These are phyloP conservation scores for Pichia paraexigua DNA, from an alignment of 805 yeast species.

Conservation along the genomic window DNA sequence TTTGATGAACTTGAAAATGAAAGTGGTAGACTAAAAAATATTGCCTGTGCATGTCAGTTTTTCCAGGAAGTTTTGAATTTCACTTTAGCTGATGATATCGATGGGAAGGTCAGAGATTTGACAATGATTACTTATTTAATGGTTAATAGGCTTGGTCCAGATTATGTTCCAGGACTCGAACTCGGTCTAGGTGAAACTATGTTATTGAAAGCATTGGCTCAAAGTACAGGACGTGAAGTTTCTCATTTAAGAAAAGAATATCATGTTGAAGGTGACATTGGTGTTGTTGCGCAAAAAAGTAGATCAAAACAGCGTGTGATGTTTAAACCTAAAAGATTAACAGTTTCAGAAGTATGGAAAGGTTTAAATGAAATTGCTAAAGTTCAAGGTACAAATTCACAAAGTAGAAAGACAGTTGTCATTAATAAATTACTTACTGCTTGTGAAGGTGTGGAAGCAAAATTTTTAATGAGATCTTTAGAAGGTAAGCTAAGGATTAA, in stretches of 20 bases:
- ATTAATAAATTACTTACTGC: constrained; percentile 82
- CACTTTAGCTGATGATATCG: constrained; percentile 24
- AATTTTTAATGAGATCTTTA: constrained; percentile 77
- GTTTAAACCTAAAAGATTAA: constrained; percentile 84
- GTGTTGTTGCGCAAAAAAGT: constrained; percentile 78
- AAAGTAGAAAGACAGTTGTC: constrained; percentile 62
- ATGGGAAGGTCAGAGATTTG: constrained; percentile 31
- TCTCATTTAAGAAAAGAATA: constrained; percentile 67
- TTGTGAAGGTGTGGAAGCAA: constrained; percentile 81
- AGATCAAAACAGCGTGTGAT: constrained; percentile 82
- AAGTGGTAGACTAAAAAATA: constrained; percentile 75
- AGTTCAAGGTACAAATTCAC: constrained; percentile 74
- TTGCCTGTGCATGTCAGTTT: constrained; percentile 66
- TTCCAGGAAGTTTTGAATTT: constrained; percentile 51
- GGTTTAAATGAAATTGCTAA: constrained; percentile 71
- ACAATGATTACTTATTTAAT: constrained; percentile 72
- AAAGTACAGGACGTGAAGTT: constrained; percentile 76
- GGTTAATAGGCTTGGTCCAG: constrained; percentile 89
- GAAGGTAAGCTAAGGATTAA: constrained; percentile 94
- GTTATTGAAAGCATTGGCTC: constrained; percentile 79
- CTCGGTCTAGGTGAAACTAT: constrained; percentile 90
- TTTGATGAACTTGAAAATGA: constrained; percentile 76
- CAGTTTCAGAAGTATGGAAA: constrained; percentile 63
- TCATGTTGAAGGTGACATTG: constrained; percentile 81
- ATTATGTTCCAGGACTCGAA: constrained; percentile 83